Evolutionary conservation across 345 rosid genomes (phyloP).

Genomic region (Populus davidiana): DNA sequence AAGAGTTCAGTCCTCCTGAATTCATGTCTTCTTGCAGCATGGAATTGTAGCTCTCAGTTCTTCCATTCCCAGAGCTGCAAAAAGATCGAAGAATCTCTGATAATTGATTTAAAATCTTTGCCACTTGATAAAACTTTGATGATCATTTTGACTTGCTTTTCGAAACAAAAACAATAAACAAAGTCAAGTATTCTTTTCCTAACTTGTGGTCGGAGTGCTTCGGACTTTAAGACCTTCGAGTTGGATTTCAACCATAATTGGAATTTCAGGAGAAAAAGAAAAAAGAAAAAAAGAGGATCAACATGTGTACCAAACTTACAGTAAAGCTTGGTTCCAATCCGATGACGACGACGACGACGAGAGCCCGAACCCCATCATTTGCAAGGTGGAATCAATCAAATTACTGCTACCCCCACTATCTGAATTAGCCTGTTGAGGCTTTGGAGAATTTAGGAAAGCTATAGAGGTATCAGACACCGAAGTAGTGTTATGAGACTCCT

Average conservation of each 20-base stretch:
- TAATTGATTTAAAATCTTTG: not conserved
- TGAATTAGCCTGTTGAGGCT: constrained; percentile 25
- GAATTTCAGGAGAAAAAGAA: not conserved
- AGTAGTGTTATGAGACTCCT: constrained; percentile 11
- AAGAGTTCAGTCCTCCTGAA: constrained; percentile 12
- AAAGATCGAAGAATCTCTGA: not conserved
- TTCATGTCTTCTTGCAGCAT: constrained; percentile 28
- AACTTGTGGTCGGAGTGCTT: constrained; percentile 26
- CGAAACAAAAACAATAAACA: not conserved
- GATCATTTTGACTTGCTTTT: constrained; percentile 23
- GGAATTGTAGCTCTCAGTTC: constrained; percentile 16
- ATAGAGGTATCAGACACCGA: constrained; percentile 20
- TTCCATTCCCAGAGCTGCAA: constrained; percentile 16
- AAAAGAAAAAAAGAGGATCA: not conserved
- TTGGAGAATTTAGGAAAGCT: constrained; percentile 24
- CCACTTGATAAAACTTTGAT: constrained; percentile 8
- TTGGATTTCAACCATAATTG: constrained; percentile 3
- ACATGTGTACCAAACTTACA: constrained; percentile 36
- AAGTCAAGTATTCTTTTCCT: not conserved
- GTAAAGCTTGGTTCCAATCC: constrained; percentile 46
- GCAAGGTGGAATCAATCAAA: constrained; percentile 49
- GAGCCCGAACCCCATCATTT: constrained; percentile 39
- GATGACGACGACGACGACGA: constrained; percentile 29
- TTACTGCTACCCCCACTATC: constrained; percentile 32
- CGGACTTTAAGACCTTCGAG: constrained; percentile 7